Evolutionary conservation across 2,329 filamentous ascomycete species (phyloP).

Genomic region (Alternaria viburni): DNA sequence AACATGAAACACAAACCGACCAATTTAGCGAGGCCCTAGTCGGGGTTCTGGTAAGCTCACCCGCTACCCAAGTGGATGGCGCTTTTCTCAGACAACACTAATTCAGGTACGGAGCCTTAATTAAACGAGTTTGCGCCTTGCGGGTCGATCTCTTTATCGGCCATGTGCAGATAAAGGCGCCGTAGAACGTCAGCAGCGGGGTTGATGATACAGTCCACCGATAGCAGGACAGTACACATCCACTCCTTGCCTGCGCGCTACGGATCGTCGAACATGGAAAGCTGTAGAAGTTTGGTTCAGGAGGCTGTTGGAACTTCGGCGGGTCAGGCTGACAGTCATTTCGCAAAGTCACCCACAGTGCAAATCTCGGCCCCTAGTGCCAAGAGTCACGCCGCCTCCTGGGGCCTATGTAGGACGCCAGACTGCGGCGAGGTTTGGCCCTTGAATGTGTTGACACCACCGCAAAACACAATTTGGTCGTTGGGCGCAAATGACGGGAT

Average conservation of each 20-base stretch:
- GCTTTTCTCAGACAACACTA: slow-evolving; percentile 35
- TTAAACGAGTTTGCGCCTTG: slow-evolving; percentile 19
- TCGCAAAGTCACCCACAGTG: slow-evolving; percentile 13
- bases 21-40: slow-evolving; percentile 27
- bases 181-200: slow-evolving; percentile 16
- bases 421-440: background rate
- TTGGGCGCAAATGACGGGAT: background rate
- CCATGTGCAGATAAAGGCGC: slow-evolving; percentile 7
- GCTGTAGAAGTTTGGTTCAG: slow-evolving; percentile 7
- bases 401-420: background rate
- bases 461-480: background rate
- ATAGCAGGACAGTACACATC: background rate
- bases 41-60: slow-evolving; percentile 19
- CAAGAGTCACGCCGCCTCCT: slow-evolving; percentile 20
- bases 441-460: slow-evolving; percentile 2
- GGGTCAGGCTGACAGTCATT: slow-evolving; percentile 17
- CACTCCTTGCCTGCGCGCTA: slow-evolving; percentile 6
- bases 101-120: slow-evolving; percentile 40
- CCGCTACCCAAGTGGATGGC: slow-evolving; percentile 28
- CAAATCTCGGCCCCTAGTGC: slow-evolving; percentile 16
- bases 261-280: slow-evolving; percentile 1
- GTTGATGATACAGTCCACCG: slow-evolving; percentile 1
- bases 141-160: slow-evolving; percentile 6
- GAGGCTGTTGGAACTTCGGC: slow-evolving; percentile 8
- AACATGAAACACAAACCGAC: slow-evolving; percentile 43